phyloP scores from a whole-genome alignment of 2,329 filamentous ascomycete species.

The Colletotrichum gigasporum region DNA sequence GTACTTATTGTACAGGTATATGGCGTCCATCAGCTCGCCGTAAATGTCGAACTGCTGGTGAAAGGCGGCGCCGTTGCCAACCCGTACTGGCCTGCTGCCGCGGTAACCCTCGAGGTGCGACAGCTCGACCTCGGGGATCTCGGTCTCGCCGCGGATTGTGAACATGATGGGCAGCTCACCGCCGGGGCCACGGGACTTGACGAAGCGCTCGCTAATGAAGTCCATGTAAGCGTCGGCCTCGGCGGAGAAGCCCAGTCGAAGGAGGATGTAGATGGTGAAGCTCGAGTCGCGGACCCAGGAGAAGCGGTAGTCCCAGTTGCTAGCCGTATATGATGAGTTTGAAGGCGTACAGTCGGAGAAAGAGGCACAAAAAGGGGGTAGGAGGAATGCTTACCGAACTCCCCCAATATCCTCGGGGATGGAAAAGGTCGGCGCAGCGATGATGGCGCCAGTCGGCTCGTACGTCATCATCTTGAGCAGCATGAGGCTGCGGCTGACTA shows the following conservation, averaged over 20 bases:
- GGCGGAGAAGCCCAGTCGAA: slow-evolving; percentile 78
- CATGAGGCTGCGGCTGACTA: slow-evolving; percentile 76
- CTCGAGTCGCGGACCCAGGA: slow-evolving; percentile 82
- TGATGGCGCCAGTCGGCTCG: slow-evolving; percentile 81
- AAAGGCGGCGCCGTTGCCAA: slow-evolving; percentile 80
- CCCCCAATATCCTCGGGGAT: slow-evolving; percentile 80
- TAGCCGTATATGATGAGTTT: slow-evolving; percentile 33
- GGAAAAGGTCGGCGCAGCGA: slow-evolving; percentile 81
- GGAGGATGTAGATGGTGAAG: slow-evolving; percentile 81
- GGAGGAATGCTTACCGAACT: slow-evolving; percentile 48
- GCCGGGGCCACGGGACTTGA: slow-evolving; percentile 66
- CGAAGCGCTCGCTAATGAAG: slow-evolving; percentile 78
- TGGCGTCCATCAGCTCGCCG: slow-evolving; percentile 79
- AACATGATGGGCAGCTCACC: slow-evolving; percentile 83
- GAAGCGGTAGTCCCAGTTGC: slow-evolving; percentile 79
- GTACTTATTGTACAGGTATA: slow-evolving; percentile 83
- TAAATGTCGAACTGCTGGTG: slow-evolving; percentile 85
- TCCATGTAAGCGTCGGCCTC: slow-evolving; percentile 83
- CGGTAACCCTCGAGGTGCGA: slow-evolving; percentile 78
- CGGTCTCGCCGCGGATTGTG: slow-evolving; percentile 77
- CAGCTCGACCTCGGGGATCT: slow-evolving; percentile 77
- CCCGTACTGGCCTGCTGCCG: slow-evolving; percentile 75
- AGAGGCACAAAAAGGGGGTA: not conserved
- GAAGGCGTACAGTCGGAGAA: not conserved
- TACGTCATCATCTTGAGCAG: slow-evolving; percentile 81